phyloP scores from a whole-genome alignment of 345 rosid species.

The Camelina hispida region DNA sequence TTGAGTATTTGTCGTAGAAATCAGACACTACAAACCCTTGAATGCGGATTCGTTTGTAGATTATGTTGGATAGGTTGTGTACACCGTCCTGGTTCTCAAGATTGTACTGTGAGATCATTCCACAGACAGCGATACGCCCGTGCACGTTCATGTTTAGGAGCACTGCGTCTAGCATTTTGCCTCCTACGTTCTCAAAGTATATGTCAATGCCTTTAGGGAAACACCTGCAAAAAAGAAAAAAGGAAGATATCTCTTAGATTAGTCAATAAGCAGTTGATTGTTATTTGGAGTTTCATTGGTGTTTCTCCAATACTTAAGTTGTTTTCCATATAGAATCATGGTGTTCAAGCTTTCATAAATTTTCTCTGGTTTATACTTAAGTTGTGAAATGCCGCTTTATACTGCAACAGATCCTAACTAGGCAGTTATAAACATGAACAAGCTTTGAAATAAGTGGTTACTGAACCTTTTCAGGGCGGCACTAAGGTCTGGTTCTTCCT shows the following conservation, averaged over 20 bases:
- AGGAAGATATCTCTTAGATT: not conserved
- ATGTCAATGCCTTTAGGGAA: conserved; percentile 59
- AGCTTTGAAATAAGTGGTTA: not conserved
- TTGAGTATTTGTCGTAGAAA: conserved; percentile 49
- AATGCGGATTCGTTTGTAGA: conserved; percentile 47
- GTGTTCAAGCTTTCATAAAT: conserved; percentile 6
- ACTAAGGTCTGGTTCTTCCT: conserved; percentile 59
- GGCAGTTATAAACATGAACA: not conserved
- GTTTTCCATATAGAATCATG: not conserved
- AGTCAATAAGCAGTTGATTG: not conserved
- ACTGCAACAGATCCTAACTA: not conserved
- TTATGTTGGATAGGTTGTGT: conserved; percentile 37
- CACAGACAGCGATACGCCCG: conserved; percentile 55
- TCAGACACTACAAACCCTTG: conserved; percentile 51
- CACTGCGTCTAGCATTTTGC: conserved; percentile 65
- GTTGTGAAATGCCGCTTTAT: not conserved
- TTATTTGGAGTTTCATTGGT: not conserved
- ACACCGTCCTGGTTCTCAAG: conserved; percentile 51
- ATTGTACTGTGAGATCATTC: conserved; percentile 68
- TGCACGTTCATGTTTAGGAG: conserved; percentile 51
- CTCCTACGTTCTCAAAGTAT: conserved; percentile 60
- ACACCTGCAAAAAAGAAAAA: conserved; percentile 12
- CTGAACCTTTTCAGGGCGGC: conserved; percentile 65
- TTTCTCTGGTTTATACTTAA: not conserved
- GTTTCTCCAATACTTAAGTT: not conserved